These are phyloP conservation scores for Kazachstania viticola DNA, from an alignment of 805 yeast genomes.

Conservation along the genomic window DNA sequence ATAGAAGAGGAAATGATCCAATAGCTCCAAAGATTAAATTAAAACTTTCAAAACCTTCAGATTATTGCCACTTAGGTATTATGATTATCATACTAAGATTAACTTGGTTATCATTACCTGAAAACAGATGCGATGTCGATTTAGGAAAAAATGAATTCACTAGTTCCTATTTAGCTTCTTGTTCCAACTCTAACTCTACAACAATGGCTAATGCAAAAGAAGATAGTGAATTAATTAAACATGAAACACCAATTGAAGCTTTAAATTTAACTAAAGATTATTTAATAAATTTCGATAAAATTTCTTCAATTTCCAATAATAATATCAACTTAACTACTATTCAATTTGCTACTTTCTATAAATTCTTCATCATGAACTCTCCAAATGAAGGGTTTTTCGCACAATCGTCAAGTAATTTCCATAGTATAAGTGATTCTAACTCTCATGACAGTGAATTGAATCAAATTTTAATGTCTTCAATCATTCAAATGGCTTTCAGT, in stretches of 20 bases:
- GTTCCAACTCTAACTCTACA: constrained; percentile 3
- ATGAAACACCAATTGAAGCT: constrained; percentile 22
- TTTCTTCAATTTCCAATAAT: constrained; percentile 25
- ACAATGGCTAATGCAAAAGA: constrained; percentile 20
- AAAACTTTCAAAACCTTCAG: constrained; percentile 24
- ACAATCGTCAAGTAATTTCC: constrained; percentile 6
- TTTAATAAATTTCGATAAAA: constrained; percentile 25
- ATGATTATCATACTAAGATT: constrained; percentile 40
- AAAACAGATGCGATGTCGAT: constrained; percentile 27
- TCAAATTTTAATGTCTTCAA: constrained; percentile 42
- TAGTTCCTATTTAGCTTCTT: constrained; percentile 4
- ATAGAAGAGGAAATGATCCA: constrained; percentile 7
- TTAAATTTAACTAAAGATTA: constrained; percentile 20
- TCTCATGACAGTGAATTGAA: constrained; percentile 45
- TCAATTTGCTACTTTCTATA: constrained; percentile 49
- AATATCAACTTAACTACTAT: constrained; percentile 31
- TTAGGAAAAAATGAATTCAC: constrained; percentile 12
- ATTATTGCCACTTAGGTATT: constrained; percentile 38
- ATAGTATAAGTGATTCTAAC: constrained; percentile 7
- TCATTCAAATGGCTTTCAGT: constrained; percentile 55
- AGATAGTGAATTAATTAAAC: constrained; percentile 17
- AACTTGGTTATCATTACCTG: constrained; percentile 45
- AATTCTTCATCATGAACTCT: constrained; percentile 42
- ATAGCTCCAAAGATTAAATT: constrained; percentile 20
- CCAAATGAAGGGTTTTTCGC: constrained; percentile 32